Evolutionary conservation across 495 filamentous ascomycete genomes (phyloP), one percentile per base, ranked within the genome.

Genomic region (Lasiosphaeria ovina): DNA sequence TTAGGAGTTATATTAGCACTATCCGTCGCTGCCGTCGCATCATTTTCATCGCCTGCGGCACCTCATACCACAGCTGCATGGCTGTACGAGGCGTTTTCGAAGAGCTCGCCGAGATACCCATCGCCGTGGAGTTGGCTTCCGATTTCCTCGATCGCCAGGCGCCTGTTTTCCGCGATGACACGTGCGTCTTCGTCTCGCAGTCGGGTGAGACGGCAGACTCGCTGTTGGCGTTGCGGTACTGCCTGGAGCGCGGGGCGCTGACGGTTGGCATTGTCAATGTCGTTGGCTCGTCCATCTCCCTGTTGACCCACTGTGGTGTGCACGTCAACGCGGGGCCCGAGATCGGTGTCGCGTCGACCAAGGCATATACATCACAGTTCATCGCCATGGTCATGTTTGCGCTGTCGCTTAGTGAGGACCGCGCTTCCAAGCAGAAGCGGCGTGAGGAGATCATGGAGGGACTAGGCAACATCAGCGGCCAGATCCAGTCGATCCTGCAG

Each of bases 321-420:
- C 94, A 98, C 81, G 96, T 98, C 77, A 98, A 98, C 75, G 94
- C 94, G 60, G 94, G 94, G 16, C 94, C 94, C 54, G 94, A 98
- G 77, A 98, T 98, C 62, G 94, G 94, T 86, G 94, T 98, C 55
- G 94, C 94, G 40, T 97, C 93, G 47, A 98, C 94, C 70, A 98
- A 98, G 81, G 94, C 94, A 10, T 98, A 98, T 77, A 98, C 94
- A 3, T 97, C 94, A 32, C 94, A 98, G 73, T 98, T 97, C 73
- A 88, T 98, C 65, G 96, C 95, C 65, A 96, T 98, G 89, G 88
- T 98, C 75, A 98, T 98, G 94, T 97, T 98, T 72, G 94, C 95
- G 6, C 79, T 98, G 56, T 96, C 92, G 51, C 85, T 98, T 54
- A 92, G 90, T 60, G 94, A 98, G 77, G 94, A 98, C 72, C 90